Evolutionary conservation across 371 early-diverging fungal genomes (phyloP), one percentile per base, ranked within the genome.

Genomic region (Mortierella sp.): DNA sequence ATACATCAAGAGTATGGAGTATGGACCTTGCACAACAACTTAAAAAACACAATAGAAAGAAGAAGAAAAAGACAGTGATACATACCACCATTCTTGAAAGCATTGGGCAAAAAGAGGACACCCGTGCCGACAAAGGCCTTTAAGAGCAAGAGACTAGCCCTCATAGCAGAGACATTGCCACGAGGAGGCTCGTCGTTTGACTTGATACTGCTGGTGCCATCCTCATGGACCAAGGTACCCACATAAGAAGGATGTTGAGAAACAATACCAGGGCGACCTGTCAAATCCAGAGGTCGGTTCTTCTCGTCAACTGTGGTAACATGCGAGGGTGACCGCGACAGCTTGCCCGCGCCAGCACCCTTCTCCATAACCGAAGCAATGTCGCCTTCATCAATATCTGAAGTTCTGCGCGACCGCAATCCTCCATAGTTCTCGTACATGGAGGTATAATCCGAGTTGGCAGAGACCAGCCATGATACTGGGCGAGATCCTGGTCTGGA

Each of bases 81-180:
- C 72, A 70, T 80, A 54, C 92, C 92, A 45, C 92, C 92, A 70
- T 93, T 91, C 81, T 87, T 92, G 74, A 92, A 92, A 13, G 92
- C 90, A 34, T 88, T 89, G 38, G 92, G 93, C 42, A 92, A 83
- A 72, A 92, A 93, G 58, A 93, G 87, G 9, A 83, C 78, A 7
- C 95, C 96, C 21, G 96, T 96, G 34, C 96, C 96, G 74, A 96
- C 91, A 89, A 96, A 96, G 8, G 95, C 91, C 83, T 96, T 96
- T 45, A 94, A 88, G 24, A 96, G 80, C 78, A 96, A 87, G 74
- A 95, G 94, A 24, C 95, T 92, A 11, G 95, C 95, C 84, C 94
- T 95, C 7, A 91, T 77, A 11, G 90, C 88, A n/a, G 96, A 93
- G 3, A 95, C 95, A 26, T 90, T 94, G 28, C 84, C 78, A 63